phyloP scores from a whole-genome alignment of 2,329 filamentous ascomycete species.

The Calonectria ilicicola region DNA sequence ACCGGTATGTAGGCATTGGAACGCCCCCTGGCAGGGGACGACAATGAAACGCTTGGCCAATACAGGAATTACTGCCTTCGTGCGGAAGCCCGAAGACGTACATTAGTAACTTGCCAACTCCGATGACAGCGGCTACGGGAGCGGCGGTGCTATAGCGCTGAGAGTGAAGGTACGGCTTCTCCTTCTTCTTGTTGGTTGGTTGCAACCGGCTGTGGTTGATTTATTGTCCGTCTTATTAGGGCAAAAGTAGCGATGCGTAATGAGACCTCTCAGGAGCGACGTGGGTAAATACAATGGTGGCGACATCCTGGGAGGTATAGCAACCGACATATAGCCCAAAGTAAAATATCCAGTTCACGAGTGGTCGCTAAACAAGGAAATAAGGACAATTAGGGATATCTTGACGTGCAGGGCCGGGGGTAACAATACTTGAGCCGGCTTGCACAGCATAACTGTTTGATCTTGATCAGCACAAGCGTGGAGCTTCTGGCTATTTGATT shows the following conservation, averaged over 20 bases:
- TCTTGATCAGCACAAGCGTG: background rate
- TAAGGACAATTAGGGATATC: background rate
- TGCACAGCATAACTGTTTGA: slow-evolving; percentile 6
- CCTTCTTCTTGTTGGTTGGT: background rate
- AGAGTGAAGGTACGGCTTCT: background rate
- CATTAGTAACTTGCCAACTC: slow-evolving; percentile 1
- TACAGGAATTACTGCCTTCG: background rate
- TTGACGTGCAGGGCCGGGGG: background rate
- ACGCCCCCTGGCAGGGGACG: slow-evolving; percentile 31
- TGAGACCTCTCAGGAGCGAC: slow-evolving; percentile 6
- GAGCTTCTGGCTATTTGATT: background rate
- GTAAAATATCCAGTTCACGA: slow-evolving; percentile 13
- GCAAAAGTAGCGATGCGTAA: slow-evolving; percentile 2
- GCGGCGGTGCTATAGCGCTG: too few relatives aligned
- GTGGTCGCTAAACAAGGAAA: slow-evolving; percentile 3
- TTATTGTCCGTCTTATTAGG: background rate
- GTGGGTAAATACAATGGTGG: slow-evolving; percentile 35
- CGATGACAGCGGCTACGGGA: background rate
- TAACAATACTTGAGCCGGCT: background rate
- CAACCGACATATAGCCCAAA: slow-evolving; percentile 35
- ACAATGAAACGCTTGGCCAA: slow-evolving; percentile 37
- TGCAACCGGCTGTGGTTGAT: background rate
- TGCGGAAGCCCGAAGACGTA: slow-evolving; percentile 20
- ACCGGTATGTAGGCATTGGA: slow-evolving; percentile 5
- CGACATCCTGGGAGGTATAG: slow-evolving; percentile 32